Evolutionary conservation across 352 stramenopile species (phyloP), one percentile per base, ranked within the genome.

Genomic region (Phytopythium chamaehyphon): DNA sequence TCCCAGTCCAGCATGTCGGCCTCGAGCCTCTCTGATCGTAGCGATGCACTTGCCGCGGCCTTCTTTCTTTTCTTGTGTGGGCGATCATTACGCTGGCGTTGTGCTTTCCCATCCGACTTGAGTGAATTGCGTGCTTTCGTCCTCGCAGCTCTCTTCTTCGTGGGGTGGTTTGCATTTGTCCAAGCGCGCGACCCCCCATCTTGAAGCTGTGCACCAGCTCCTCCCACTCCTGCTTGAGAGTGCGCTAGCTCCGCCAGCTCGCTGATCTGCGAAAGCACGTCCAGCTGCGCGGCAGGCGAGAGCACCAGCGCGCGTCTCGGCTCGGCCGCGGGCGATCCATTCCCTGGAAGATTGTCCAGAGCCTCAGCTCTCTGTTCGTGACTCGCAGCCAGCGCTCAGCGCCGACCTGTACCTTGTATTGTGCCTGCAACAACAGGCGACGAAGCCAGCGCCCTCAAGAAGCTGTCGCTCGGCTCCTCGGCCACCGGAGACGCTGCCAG

Each of bases 221-320:
- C 23, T 10, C 19, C 44, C 42, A 26, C 37, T 51, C 24, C 22
- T 23, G 53, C 15, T 26, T 50, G 47, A 21, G 36, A 46, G 22
- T 48, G 62, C 16, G 65, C 59, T 39, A 38, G 58, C 40, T 84
- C 76, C 3, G 73, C 81, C 21, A 91, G 57, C 46, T 82, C 73
- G 42, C 81, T 91, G 51, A 91, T 87, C 55, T 89, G 76, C 2
- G 81, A 85, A 11, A 91, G 70, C 19, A 89, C 72, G 56, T 91
- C 60, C 11, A 91, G 59, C 47, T 91, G 81, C 16, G 81, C 88
- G 15, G 64, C 69, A 1, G 81, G 81, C 35, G 81, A 91, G 45
- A 91, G 58, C 43, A 72, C 22, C 23, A 87, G 36, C 45, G 9
- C 28, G 28, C 28, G 28, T 9, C 28, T 33, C 28, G 28, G 9